Evolutionary conservation across 1,284 basidiomycete genomes (phyloP).

Genomic region (Chalciporus sp.): DNA sequence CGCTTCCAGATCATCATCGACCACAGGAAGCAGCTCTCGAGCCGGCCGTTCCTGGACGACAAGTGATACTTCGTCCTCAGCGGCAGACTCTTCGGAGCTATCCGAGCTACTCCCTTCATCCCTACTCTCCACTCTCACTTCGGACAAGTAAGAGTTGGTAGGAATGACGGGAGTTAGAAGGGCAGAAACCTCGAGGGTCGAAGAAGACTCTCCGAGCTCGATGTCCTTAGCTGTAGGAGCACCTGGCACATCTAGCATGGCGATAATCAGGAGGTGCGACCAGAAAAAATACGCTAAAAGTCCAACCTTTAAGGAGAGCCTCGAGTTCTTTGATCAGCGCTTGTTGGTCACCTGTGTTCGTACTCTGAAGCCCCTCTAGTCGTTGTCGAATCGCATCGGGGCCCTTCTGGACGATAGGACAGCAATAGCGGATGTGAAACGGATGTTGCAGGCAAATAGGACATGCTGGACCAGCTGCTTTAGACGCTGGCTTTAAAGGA

Average conservation of each 20-base stretch:
- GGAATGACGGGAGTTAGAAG: slow-evolving; percentile 21
- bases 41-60: slow-evolving; percentile 6
- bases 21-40: slow-evolving; percentile 13
- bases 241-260: slow-evolving; percentile 1
- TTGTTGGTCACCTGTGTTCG: slow-evolving; percentile 24
- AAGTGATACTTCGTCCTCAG: background rate
- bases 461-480: slow-evolving; percentile 29
- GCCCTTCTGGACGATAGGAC: slow-evolving; percentile 44
- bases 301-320: slow-evolving; percentile 27
- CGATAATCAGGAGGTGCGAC: slow-evolving; percentile 4
- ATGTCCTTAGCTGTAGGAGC: background rate
- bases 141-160: slow-evolving; percentile 26
- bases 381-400: slow-evolving; percentile 41
- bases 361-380: slow-evolving; percentile 38
- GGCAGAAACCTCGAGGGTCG: background rate
- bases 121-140: slow-evolving; percentile 34
- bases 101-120: slow-evolving; percentile 40
- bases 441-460: slow-evolving; percentile 43
- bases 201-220: background rate
- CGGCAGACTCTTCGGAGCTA: slow-evolving; percentile 27
- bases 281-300: background rate
- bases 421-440: slow-evolving; percentile 42
- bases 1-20: slow-evolving; percentile 45
- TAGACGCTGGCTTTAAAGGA: background rate
- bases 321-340: slow-evolving; percentile 41